Percentiles rank a stretch among this genome's conserved stretches.
Conservation (phyloP, 164 flowering plant species). For the Amborella trichopoda region DNA sequence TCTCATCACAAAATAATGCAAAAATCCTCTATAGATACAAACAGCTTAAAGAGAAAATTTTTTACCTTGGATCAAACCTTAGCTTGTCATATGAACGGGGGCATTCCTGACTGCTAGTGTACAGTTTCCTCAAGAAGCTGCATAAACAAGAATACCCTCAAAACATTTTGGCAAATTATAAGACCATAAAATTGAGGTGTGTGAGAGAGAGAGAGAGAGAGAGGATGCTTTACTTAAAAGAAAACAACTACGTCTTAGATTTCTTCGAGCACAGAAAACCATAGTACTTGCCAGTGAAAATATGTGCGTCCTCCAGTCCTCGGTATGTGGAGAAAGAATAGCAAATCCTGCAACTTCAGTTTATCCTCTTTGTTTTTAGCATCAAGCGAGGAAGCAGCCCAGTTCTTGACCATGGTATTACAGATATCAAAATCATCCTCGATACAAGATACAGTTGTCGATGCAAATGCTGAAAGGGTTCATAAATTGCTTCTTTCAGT, state of each 20-base stretch:
- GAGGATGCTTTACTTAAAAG: no score
- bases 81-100: constrained; percentile 98
- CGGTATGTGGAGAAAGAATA: constrained; percentile 93
- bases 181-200: no score
- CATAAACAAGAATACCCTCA: constrained; percentile 8
- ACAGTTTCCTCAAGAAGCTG: constrained; percentile 83
- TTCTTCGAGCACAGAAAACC: background rate
- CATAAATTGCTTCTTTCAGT: no score
- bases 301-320: constrained; percentile 96
- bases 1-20: no score
- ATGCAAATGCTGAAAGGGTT: constrained; percentile 24
- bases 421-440: constrained; percentile 46
- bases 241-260: no score
- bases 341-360: constrained; percentile 52
- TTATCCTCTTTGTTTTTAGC: constrained; percentile 39
- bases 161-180: no score
- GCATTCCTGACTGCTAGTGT: constrained; percentile 52
- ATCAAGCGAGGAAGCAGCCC: constrained; percentile 61
- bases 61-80: constrained; percentile 80
- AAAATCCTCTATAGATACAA: background rate
- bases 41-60: background rate
- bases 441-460: constrained; percentile 13
- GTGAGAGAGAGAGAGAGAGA: no score
- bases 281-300: constrained; percentile 58
- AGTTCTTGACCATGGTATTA: constrained; percentile 46